phyloP scores from a whole-genome alignment of 169 alveolate species.

The Eimeria tenella region DNA sequence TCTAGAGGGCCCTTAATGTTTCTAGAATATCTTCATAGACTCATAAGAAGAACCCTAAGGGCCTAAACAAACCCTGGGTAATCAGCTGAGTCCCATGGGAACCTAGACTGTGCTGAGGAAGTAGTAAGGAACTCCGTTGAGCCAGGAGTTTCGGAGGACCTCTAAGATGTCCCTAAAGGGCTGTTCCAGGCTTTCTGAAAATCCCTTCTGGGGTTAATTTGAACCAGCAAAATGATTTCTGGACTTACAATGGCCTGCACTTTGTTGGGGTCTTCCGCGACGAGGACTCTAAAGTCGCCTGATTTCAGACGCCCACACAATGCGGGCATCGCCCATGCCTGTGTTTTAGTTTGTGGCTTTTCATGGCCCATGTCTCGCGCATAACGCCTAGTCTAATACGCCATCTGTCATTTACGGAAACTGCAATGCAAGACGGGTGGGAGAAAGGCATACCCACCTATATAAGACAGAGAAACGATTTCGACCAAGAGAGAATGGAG shows the following conservation, averaged over 20 bases:
- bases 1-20: not conserved
- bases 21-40: no score
- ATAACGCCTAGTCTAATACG: no score
- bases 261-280: constrained; percentile 50
- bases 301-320: not conserved
- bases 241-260: constrained; percentile 30
- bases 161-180: not conserved
- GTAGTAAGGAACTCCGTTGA: not conserved
- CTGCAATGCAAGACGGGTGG: not conserved
- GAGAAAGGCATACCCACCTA: not conserved
- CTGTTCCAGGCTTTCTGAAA: not conserved
- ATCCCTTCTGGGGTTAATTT: not conserved
- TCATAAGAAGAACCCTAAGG: no score
- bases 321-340: not conserved
- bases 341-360: not conserved
- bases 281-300: constrained; percentile 41
- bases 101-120: no score
- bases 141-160: not conserved
- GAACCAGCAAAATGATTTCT: not conserved
- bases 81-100: no score
- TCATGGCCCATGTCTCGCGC: not conserved
- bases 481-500: not conserved
- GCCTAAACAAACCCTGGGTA: no score
- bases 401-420: no score
- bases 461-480: constrained; percentile 23